Conservation (phyloP, 306 rosid genomes). For the Cicer chorassanicum region DNA sequence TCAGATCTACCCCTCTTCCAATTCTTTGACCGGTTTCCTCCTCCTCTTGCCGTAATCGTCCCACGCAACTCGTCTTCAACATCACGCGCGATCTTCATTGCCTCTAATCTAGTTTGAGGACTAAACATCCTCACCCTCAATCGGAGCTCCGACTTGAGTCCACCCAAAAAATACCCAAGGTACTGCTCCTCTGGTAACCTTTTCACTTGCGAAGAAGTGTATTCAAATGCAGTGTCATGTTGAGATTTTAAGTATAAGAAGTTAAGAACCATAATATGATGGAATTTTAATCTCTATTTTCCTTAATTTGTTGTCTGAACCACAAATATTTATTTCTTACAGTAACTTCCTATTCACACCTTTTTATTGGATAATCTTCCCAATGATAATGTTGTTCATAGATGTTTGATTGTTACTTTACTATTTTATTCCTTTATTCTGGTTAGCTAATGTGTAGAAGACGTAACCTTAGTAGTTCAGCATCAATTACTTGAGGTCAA, state of each 20-base stretch:
- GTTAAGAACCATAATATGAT: not conserved
- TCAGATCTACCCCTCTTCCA: too few species aligned
- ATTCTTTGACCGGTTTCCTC: too few species aligned
- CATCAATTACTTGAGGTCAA: not conserved
- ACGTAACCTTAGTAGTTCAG: conserved; percentile 3
- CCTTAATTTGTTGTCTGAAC: conserved; percentile 15
- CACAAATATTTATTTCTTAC: conserved; percentile 3
- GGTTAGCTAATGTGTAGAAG: conserved; percentile 11
- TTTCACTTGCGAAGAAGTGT: too few species aligned
- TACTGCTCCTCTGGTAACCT: too few species aligned
- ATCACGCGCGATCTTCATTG: too few species aligned
- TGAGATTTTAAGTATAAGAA: not conserved
- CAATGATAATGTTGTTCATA: not conserved
- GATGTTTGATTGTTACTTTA: conserved; percentile 3
- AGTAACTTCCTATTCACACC: not conserved
- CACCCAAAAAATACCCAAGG: too few species aligned
- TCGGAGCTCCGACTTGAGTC: too few species aligned
- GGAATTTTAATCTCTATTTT: not conserved
- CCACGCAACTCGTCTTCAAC: too few species aligned
- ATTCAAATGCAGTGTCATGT: conserved; percentile 1
- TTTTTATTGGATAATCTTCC: conserved; percentile 30
- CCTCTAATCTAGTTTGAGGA: too few species aligned
- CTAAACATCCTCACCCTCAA: too few species aligned
- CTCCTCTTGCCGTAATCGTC: too few species aligned
- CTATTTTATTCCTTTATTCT: conserved; percentile 8